phyloP scores from a whole-genome alignment of 2,329 filamentous ascomycete genomes.

The Plectosphaerella sp. region DNA sequence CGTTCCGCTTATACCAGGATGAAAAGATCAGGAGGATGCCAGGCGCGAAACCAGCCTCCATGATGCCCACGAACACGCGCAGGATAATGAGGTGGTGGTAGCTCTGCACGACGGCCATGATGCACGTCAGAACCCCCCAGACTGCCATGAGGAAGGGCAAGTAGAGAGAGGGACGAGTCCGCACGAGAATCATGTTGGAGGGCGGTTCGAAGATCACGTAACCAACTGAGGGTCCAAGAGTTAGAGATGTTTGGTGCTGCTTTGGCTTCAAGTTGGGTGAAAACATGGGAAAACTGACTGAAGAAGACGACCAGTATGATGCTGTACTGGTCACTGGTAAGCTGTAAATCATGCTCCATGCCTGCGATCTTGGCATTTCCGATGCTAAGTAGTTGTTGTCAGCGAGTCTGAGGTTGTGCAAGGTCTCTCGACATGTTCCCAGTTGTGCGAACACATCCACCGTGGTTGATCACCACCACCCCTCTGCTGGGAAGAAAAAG shows the following conservation, averaged over 20 bases:
- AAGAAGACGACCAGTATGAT: constrained; percentile 60
- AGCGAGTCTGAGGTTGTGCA: constrained; percentile 11
- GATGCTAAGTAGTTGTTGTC: constrained; percentile 21
- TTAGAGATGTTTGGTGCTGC: background rate
- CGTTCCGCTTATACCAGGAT: constrained; percentile 12
- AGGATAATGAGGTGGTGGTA: constrained; percentile 13
- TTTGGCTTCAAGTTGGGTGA: background rate
- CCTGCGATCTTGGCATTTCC: constrained; percentile 52
- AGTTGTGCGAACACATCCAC: background rate
- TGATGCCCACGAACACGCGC: constrained; percentile 16
- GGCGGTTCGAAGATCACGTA: constrained; percentile 30
- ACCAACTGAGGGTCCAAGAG: constrained; percentile 14
- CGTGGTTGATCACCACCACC: background rate
- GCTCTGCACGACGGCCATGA: constrained; percentile 12
- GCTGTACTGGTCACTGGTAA: constrained; percentile 59
- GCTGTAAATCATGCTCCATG: constrained; percentile 36
- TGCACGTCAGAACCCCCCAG: constrained; percentile 19
- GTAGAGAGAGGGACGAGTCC: constrained; percentile 37
- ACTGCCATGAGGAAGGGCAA: constrained; percentile 16
- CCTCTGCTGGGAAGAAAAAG: no score
- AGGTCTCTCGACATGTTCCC: no score
- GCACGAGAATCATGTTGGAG: constrained; percentile 40
- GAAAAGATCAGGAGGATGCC: background rate
- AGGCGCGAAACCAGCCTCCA: constrained; percentile 8
- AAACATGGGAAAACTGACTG: constrained; percentile 13